Evolutionary conservation across 2,329 filamentous ascomycete species (phyloP).

Genomic region (Karstenula rhodostoma): DNA sequence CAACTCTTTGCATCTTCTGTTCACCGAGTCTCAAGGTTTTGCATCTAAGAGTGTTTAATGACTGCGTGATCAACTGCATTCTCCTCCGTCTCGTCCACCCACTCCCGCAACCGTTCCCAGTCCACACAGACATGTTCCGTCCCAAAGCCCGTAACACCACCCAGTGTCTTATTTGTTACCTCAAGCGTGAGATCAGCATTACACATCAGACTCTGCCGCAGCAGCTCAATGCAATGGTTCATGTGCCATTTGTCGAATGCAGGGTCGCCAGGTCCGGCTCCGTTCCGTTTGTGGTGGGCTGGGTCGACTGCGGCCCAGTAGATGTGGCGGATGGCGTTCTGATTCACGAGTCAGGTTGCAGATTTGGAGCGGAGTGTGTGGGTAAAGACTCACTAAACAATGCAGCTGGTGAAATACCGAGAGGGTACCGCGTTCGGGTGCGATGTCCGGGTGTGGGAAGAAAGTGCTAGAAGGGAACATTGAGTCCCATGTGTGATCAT

Average conservation of each 20-base stretch:
- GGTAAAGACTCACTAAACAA: not conserved
- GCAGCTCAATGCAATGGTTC: slow-evolving; percentile 24
- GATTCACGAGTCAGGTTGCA: not conserved
- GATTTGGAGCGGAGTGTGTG: not conserved
- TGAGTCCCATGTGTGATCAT: not conserved
- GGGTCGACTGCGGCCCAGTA: not conserved
- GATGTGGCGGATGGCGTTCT: not conserved
- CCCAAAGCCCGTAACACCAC: slow-evolving; percentile 24
- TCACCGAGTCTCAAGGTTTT: no score
- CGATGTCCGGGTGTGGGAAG: slow-evolving; percentile 4
- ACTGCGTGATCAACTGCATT: not conserved
- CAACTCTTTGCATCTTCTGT: no score
- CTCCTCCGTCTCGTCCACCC: not conserved
- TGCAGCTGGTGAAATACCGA: slow-evolving; percentile 11
- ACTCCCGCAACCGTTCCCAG: slow-evolving; percentile 20
- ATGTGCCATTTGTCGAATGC: slow-evolving; percentile 12
- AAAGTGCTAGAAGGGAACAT: not conserved
- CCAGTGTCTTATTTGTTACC: slow-evolving; percentile 15
- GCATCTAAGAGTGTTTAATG: not conserved
- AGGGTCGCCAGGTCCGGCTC: not conserved
- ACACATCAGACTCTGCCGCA: slow-evolving; percentile 25
- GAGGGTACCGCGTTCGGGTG: not conserved
- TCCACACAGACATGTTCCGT: slow-evolving; percentile 23
- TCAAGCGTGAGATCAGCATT: slow-evolving; percentile 26
- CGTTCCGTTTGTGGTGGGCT: not conserved